phyloP scores from a whole-genome alignment of 345 rosid genomes.

The Salix purpurea region DNA sequence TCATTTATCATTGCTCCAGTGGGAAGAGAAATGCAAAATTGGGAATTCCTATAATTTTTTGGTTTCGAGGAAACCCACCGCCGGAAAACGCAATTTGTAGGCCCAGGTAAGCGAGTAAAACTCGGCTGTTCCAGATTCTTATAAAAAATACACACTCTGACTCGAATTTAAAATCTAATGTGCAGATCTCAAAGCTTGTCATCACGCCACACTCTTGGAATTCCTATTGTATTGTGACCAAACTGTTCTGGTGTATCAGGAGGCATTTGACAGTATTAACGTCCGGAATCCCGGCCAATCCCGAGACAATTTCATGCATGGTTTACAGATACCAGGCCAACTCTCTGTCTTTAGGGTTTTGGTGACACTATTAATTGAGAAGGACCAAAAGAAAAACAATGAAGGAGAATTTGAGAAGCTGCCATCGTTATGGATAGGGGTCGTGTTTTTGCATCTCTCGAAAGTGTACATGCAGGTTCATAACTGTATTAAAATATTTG shows the following conservation, averaged over 20 bases:
- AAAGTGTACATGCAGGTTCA: background rate
- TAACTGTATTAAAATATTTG: too few species aligned
- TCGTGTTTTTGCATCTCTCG: background rate
- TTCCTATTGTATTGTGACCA: background rate
- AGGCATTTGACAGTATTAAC: background rate
- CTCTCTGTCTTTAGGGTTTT: background rate
- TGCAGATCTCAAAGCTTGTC: too few species aligned
- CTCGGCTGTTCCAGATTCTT: accelerated
- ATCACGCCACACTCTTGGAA: too few species aligned
- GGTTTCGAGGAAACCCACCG: too few species aligned
- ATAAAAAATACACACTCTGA: too few species aligned
- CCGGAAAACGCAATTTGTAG: accelerated
- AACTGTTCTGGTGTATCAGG: too few species aligned
- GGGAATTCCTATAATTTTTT: too few species aligned
- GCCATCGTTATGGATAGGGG: background rate
- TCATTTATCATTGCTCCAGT: background rate
- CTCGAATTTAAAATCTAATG: too few species aligned
- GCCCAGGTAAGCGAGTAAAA: too few species aligned
- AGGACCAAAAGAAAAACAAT: background rate
- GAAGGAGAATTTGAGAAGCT: background rate
- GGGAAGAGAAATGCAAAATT: background rate
- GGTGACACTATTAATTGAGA: background rate
- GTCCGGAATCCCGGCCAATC: background rate
- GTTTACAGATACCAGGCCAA: background rate
- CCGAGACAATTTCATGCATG: background rate